A percentile compares a stretch with the other conserved stretches of the same genome.
phyloP scores from a whole-genome alignment of 116 monocot genomes.

The Cymodocea nodosa region DNA sequence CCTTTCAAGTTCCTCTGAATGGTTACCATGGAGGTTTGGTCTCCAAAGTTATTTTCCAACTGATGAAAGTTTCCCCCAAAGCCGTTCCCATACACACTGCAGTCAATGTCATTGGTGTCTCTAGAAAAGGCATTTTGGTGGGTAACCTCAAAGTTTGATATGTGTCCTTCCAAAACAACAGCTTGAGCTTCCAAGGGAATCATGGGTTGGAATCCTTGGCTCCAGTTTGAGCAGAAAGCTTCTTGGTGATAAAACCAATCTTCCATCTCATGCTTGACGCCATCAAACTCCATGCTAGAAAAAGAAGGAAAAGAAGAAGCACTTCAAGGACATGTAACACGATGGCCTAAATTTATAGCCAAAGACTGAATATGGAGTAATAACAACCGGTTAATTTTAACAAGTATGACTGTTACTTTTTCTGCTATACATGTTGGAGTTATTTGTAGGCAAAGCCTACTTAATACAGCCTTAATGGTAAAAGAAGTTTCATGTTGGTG shows the following conservation, averaged over 20 bases:
- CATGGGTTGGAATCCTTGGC: neutral
- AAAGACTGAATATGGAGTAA: no score
- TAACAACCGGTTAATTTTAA: no score
- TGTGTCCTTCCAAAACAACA: no score
- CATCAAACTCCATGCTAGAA: neutral
- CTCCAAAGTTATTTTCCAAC: no score
- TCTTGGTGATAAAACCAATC: neutral
- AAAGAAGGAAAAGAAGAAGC: neutral
- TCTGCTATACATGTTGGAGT: no score
- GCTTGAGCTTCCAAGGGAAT: neutral
- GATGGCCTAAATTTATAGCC: no score
- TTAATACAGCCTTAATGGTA: no score
- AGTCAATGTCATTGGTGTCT: neutral
- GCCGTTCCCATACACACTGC: no score
- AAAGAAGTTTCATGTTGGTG: no score
- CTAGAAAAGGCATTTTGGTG: neutral
- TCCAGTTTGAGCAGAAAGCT: neutral
- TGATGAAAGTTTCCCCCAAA: no score
- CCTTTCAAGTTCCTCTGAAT: neutral
- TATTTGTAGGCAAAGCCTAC: no score
- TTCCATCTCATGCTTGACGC: conserved; percentile 2
- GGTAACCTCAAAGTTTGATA: neutral
- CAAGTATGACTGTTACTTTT: no score
- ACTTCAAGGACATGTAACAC: neutral
- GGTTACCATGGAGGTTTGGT: neutral